Percentiles rank a stretch among this genome's conserved stretches.
These are phyloP conservation scores for Mucor irregularis DNA, from an alignment of 371 early-diverging fungal species.

Conservation along the genomic window DNA sequence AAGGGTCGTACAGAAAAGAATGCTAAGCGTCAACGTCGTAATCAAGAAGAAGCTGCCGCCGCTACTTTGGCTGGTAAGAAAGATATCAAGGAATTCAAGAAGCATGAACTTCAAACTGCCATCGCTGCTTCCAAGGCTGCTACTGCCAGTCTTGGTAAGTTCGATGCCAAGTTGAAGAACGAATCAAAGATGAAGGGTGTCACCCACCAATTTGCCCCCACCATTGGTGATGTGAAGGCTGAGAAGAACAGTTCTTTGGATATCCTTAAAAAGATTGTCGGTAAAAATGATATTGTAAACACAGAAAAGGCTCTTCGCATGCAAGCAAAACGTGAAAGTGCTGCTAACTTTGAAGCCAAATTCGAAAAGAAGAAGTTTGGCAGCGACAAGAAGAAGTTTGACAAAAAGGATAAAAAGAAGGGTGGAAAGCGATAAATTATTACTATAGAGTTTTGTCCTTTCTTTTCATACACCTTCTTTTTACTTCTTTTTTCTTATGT, in stretches of 20 bases:
- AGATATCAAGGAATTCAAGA: conserved; percentile 55
- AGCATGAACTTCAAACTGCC: conserved; percentile 67
- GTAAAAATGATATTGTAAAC: conserved; percentile 61
- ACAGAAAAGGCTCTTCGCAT: conserved; percentile 56
- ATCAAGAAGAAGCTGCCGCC: conserved; percentile 75
- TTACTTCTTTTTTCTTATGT: no score
- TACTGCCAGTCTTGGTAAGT: conserved; percentile 90
- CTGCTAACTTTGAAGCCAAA: conserved; percentile 15
- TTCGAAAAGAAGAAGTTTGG: conserved; percentile 8
- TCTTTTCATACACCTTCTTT: no score
- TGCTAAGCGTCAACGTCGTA: conserved; percentile 79
- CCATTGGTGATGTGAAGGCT: conserved; percentile 51
- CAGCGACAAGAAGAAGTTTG: conserved; percentile 3
- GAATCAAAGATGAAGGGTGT: conserved; percentile 81
- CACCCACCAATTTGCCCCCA: conserved; percentile 73
- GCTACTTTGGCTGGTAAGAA: conserved; percentile 50
- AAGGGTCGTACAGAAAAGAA: conserved; percentile 88
- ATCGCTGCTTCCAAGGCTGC: conserved; percentile 70
- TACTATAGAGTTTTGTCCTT: background rate
- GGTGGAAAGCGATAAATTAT: conserved; percentile 12
- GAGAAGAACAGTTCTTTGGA: conserved; percentile 65
- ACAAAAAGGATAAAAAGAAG: conserved; percentile 2
- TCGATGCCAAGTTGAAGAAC: conserved; percentile 77
- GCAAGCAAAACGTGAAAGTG: conserved; percentile 19
- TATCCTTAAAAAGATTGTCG: conserved; percentile 62